A percentile compares a stretch with the other conserved stretches of the same genome.
These are phyloP conservation scores for Aspergillus coremiiformis DNA, from an alignment of 495 filamentous ascomycete genomes.

Conservation along the genomic window DNA sequence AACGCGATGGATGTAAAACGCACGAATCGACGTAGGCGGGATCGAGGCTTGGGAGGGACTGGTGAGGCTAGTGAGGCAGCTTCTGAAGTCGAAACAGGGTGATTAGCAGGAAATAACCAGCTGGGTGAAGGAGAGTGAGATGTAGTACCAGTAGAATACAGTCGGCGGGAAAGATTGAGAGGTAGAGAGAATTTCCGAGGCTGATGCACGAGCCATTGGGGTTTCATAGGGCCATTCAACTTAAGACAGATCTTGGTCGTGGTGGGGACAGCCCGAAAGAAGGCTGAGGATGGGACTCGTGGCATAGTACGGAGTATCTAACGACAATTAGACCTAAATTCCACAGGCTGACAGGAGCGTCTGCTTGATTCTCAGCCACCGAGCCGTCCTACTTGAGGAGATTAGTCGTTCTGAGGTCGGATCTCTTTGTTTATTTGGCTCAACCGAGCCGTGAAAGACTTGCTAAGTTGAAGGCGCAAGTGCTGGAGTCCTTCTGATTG, in stretches of 20 bases:
- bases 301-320: no score
- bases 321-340: no score
- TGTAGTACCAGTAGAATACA: slow-evolving; percentile 7
- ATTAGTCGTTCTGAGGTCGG: background rate
- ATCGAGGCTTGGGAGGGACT: slow-evolving; percentile 19
- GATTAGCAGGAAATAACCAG: background rate
- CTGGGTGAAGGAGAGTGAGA: background rate
- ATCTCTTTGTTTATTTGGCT: background rate
- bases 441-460: background rate
- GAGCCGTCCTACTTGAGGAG: background rate
- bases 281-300: slow-evolving; percentile 10
- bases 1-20: slow-evolving; percentile 36
- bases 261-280: slow-evolving; percentile 15
- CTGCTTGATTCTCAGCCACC: background rate
- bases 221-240: slow-evolving; percentile 12
- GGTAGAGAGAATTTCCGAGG: background rate
- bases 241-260: slow-evolving; percentile 10
- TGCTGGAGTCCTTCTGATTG: background rate
- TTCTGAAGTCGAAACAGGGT: background rate
- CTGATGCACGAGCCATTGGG: background rate
- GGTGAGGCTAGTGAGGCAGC: background rate
- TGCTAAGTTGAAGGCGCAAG: background rate
- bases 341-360: background rate
- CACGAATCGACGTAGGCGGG: slow-evolving; percentile 29
- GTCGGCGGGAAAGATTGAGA: slow-evolving; percentile 1